Conservation (phyloP, 352 stramenopile genomes). For the Phytophthora boehmeriae region DNA sequence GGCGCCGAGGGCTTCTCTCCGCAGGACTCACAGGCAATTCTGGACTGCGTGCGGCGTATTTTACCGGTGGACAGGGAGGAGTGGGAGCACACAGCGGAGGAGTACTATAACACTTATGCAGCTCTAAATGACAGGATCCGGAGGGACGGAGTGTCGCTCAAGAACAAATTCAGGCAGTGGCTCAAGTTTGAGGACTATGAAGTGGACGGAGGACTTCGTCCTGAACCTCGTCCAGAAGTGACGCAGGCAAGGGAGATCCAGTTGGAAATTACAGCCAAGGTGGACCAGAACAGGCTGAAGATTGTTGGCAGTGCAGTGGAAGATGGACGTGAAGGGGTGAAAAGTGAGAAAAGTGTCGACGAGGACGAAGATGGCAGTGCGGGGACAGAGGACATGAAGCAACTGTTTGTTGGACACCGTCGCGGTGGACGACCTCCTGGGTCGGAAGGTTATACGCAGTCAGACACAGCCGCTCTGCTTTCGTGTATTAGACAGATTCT, state of each 20-base stretch:
- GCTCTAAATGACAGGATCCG: constrained; percentile 17
- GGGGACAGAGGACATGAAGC: constrained; percentile 12
- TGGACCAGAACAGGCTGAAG: constrained; percentile 7
- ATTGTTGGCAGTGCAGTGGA: not conserved
- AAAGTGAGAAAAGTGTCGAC: not conserved
- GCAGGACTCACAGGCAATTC: constrained; percentile 24
- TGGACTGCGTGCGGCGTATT: constrained; percentile 18
- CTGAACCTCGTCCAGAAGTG: constrained; percentile 23
- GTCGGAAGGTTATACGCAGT: constrained; percentile 38
- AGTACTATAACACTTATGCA: constrained; percentile 35
- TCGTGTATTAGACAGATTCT: constrained; percentile 31
- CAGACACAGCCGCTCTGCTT: constrained; percentile 31
- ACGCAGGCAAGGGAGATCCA: constrained; percentile 22
- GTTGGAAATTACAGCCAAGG: constrained; percentile 27
- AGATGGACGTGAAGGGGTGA: not conserved
- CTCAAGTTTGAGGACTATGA: constrained; percentile 21
- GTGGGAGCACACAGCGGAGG: constrained; percentile 31
- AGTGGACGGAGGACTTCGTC: constrained; percentile 2
- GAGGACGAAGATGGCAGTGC: constrained; percentile 8
- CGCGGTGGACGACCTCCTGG: constrained; percentile 30
- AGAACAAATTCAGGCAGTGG: constrained; percentile 38
- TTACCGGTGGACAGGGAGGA: constrained; percentile 23
- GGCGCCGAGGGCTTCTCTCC: constrained; percentile 35
- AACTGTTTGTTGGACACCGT: constrained; percentile 5
- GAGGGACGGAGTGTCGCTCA: constrained; percentile 34